Evolutionary conservation across 2,329 filamentous ascomycete species (phyloP), one percentile per base, ranked within the genome.

Genomic region (Aspergillus phoenicis): DNA sequence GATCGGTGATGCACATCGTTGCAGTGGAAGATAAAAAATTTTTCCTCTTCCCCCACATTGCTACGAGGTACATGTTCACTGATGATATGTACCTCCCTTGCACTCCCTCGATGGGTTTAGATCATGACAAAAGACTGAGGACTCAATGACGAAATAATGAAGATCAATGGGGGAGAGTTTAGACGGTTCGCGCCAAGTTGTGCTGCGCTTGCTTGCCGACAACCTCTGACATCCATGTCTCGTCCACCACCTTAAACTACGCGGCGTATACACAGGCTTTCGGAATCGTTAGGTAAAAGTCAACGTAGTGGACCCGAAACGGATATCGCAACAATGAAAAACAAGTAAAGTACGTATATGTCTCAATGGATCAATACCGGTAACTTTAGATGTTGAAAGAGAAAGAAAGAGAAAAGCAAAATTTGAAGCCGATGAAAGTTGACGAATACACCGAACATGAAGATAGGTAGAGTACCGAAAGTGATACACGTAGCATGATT

Each of bases 251-350:
- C 56, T 41, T 52, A 43, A 43, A 52, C 28, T 13, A 51, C 8
- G 26, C 8, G n/a, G 11, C 11, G 3, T 6, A 28, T 52, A 41
- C 47, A 8, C 8, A 3, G 56, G 20, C 56, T 58, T 52, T 24
- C 52, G 11, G 56, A 57, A 51, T 36, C n/a, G 38, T 52, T 45
- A 56, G 56, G 56, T 58, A 51, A 51, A 58, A 30, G 17, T n/a
- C 5, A 20, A 43, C 22, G 11, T 47, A 20, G 54, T 57, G 28
- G 45, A 41, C 24, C 43, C 26, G 20, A 20, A 17, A 15, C n/a
- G 33, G 11, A 51, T 43, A 20, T 47, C 15, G 6, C 43, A 24
- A n/a, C 22, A n/a, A 30, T 28, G 24, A 51, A 51, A 51, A 51
- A 51, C 26, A 28, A 30, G 26, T 51, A 43, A 28, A 30, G 26